These are phyloP conservation scores for Besnoitia besnoiti DNA, from an alignment of 169 alveolate species.

Conservation along the genomic window DNA sequence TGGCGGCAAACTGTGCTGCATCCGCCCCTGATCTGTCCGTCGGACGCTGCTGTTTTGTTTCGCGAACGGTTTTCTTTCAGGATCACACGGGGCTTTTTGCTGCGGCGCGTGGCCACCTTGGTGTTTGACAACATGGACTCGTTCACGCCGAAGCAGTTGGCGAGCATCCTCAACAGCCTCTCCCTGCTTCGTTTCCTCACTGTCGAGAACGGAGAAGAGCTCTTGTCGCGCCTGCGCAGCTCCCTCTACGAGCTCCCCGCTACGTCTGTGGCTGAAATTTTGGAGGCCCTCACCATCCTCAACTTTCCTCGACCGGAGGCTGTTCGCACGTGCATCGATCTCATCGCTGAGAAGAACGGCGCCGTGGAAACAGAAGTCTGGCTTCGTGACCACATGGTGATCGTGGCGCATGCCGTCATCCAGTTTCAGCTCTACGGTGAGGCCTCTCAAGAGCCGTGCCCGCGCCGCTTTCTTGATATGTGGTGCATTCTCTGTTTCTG, in stretches of 20 bases:
- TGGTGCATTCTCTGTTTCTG: no score
- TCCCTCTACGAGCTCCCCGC: constrained; percentile 6
- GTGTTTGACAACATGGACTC: constrained; percentile 75
- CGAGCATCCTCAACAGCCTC: constrained; percentile 36
- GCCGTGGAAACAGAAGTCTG: not conserved
- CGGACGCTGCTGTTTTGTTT: no score
- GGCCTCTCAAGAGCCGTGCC: no score
- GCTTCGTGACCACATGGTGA: not conserved
- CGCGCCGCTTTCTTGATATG: no score
- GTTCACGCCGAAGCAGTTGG: constrained; percentile 71
- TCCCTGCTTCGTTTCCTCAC: constrained; percentile 67
- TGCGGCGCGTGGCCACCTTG: constrained; percentile 71
- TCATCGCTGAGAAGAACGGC: not conserved
- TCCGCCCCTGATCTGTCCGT: no score
- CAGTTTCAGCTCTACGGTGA: constrained; percentile 19
- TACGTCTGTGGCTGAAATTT: not conserved
- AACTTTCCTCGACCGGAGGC: constrained; percentile 19
- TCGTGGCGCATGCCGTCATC: not conserved
- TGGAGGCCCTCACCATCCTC: constrained; percentile 12
- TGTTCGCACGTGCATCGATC: not conserved
- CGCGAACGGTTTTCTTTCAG: no score
- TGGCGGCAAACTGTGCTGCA: no score
- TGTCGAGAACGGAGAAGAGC: constrained; percentile 30
- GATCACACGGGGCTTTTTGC: constrained; percentile 73
- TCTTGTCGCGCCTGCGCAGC: not conserved